A percentile compares a stretch with the other conserved stretches of the same genome.
Conservation (phyloP, 2,329 filamentous ascomycete species). For the Alternaria consortialis region DNA sequence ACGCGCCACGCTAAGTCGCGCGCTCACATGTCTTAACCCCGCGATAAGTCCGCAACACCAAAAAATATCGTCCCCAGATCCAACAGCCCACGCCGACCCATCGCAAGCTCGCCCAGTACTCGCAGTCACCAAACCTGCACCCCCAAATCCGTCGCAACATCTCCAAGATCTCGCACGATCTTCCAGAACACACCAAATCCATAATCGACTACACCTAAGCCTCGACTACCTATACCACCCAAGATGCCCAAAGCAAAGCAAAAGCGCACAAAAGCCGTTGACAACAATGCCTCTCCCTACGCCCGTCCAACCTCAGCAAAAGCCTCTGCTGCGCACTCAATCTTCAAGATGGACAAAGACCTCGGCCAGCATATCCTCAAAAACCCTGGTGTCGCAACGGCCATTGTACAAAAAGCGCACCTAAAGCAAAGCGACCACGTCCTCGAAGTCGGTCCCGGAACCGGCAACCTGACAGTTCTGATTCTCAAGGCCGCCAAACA, state of each 20-base stretch:
- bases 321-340: constrained; percentile 71
- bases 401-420: constrained; percentile 84
- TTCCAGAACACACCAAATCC: not conserved
- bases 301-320: constrained; percentile 56
- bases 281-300: constrained; percentile 55
- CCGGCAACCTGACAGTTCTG: constrained; percentile 86
- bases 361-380: constrained; percentile 92
- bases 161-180: not conserved
- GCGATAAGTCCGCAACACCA: constrained; percentile 33
- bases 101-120: constrained; percentile 5
- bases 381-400: constrained; percentile 83
- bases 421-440: constrained; percentile 89
- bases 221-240: constrained; percentile 1
- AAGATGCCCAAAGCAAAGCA: constrained; percentile 59
- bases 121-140: constrained; percentile 2
- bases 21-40: constrained; percentile 30
- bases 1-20: constrained; percentile 26
- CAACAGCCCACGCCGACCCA: constrained; percentile 16
- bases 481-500: constrained; percentile 90
- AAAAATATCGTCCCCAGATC: constrained; percentile 33
- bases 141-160: not conserved
- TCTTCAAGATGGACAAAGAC: constrained; percentile 97
- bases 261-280: constrained; percentile 43
- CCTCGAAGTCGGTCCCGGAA: constrained; percentile 90
- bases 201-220: not conserved